Conservation (phyloP, 352 stramenopile species). For the Paralagenidium karlingii region DNA sequence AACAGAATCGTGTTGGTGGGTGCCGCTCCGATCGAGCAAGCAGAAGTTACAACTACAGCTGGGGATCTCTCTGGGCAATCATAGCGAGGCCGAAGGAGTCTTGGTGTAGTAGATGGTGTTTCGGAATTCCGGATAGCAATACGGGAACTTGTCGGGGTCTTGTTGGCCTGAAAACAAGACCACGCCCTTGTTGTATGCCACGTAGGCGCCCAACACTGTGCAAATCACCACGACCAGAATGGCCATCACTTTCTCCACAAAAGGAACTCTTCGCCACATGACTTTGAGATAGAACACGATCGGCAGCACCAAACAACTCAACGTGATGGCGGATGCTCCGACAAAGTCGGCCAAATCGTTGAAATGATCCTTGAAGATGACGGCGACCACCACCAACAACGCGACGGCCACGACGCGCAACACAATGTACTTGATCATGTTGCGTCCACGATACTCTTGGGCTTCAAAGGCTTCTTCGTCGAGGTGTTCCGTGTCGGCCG, state of each 20-base stretch:
- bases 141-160: neutral
- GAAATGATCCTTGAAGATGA: slow-evolving; percentile 8
- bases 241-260: neutral
- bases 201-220: neutral
- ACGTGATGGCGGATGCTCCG: slow-evolving; percentile 7
- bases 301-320: slow-evolving; percentile 10
- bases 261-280: neutral
- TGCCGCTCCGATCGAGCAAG: no score
- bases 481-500: neutral
- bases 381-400: slow-evolving; percentile 4
- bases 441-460: neutral
- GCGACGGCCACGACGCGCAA: slow-evolving; percentile 1
- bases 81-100: no score
- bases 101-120: slow-evolving; percentile 2
- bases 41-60: no score
- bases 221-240: neutral
- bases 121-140: neutral
- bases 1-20: no score
- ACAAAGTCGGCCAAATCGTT: slow-evolving; percentile 10
- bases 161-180: neutral
- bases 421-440: neutral
- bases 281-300: slow-evolving; percentile 9
- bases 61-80: no score
- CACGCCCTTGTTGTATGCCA: neutral
- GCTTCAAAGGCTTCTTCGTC: neutral